Base-by-base conservation (phyloP, 2,329 filamentous ascomycete genomes). In the Pseudocercospora crystallina region DNA sequence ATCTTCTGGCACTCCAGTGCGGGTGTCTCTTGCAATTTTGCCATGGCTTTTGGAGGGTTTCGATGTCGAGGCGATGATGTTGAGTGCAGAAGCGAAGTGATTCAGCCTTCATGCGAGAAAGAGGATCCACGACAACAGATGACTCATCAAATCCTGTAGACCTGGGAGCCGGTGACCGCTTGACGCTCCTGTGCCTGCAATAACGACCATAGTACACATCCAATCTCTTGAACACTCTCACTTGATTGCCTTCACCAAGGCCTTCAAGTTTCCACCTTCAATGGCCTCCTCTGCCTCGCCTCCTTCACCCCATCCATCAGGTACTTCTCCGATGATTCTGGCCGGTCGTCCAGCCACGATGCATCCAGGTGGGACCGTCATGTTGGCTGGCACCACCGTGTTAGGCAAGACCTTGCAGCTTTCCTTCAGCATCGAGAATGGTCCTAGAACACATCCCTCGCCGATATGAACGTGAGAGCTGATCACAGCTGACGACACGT, bases 371-470 rank as follows among this genome's bases (percentile, higher is more conserved):
- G 92, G 90, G 48, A 97, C 87, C 17, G 97, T 89, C 85, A 95
- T 95, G 54, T 90, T 87, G 0, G 87, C 78, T 2, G 94, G 88
- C 5, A 99, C 81, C 3, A 96, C 85, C 0, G 89, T 83, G 29
- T 87, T 87, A 53, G 96, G 90, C 59, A 97, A 73, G 35, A 99
- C 83, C 69, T 87, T 86, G 41, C 95, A 90, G 65, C 90, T 95
- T 69, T 97, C 94, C 71, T 96, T 96, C 66, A 97, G 82, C 54
- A 96, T 92, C 43, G 86, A 87, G 70, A 96, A 91, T 60, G 90
- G 87, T 49, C 89, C 88, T 43, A 99, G 78, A 1, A 87, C 85
- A 56, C 85, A 89, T 44, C 84, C 82, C 48, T 80, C 79, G 15
- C 90, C 91, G 54, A 99, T 88, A 67, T 90, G 83, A 12, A 97